Evolutionary conservation across 192 early-diverging fungal genomes (phyloP).

Genomic region (Backusella circina): DNA sequence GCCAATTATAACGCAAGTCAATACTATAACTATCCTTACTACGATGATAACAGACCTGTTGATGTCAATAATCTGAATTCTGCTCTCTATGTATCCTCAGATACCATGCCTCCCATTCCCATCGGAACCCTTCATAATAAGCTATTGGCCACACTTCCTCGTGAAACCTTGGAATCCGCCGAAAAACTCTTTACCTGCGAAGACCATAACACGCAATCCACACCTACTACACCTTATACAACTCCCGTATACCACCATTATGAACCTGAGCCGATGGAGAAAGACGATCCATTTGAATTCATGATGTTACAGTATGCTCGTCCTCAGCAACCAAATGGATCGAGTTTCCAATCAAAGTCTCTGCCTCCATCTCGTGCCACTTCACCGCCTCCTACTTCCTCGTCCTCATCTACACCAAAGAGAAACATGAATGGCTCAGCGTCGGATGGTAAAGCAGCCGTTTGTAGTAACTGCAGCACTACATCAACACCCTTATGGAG

Average conservation of each 20-base stretch:
- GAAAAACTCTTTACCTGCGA: not conserved
- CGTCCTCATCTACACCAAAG: not conserved
- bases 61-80: not conserved
- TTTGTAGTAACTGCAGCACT: slow-evolving; percentile 73
- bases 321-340: not conserved
- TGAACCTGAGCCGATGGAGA: not conserved
- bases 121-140: slow-evolving; percentile 19
- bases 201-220: not conserved
- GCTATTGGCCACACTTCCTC: slow-evolving; percentile 14
- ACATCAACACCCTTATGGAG: slow-evolving; percentile 95
- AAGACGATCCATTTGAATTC: not conserved
- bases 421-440: slow-evolving; percentile 7
- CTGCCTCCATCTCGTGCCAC: not conserved
- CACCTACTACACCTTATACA: not conserved
- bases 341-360: not conserved
- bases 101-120: slow-evolving; percentile 20
- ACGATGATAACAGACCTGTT: not conserved
- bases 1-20: not conserved
- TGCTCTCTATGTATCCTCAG: slow-evolving; percentile 19
- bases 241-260: not conserved
- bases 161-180: slow-evolving; percentile 11
- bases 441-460: slow-evolving; percentile 1
- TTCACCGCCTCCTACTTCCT: slow-evolving; percentile 8
- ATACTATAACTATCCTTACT: not conserved
- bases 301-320: not conserved